Conservation (phyloP, 2,329 filamentous ascomycete genomes). For the Parastagonospora nodorum region DNA sequence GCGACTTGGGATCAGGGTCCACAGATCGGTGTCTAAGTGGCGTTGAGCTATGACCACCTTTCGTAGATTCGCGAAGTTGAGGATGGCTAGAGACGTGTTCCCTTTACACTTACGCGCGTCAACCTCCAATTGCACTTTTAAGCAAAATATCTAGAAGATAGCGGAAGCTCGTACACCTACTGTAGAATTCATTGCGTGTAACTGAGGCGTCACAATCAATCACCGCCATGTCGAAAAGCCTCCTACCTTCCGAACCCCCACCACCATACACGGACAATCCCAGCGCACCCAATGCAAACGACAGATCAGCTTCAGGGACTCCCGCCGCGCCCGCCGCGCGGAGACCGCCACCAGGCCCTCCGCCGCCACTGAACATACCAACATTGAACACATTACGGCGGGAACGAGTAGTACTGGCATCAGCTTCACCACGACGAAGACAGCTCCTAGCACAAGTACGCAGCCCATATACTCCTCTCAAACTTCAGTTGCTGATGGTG, state of each 20-base stretch:
- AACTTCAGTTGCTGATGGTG: background rate
- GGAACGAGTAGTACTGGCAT: slow-evolving; percentile 87
- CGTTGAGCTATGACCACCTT: no score
- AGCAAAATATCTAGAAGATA: no score
- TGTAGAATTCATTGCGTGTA: no score
- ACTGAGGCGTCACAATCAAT: background rate
- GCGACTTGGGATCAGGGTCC: no score
- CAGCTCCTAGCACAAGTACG: slow-evolving; percentile 74
- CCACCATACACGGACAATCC: slow-evolving; percentile 50
- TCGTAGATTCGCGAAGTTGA: no score
- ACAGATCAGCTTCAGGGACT: slow-evolving; percentile 20
- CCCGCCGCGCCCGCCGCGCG: slow-evolving; percentile 15
- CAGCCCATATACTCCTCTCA: background rate
- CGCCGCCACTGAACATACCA: slow-evolving; percentile 76
- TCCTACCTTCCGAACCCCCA: slow-evolving; percentile 47
- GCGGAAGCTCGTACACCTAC: no score
- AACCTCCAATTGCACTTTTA: background rate
- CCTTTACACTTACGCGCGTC: background rate
- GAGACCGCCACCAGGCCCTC: slow-evolving; percentile 45
- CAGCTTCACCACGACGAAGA: slow-evolving; percentile 81
- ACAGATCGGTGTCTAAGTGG: no score
- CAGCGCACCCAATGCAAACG: slow-evolving; percentile 22
- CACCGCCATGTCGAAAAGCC: slow-evolving; percentile 16
- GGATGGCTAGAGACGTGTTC: no score
- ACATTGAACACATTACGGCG: slow-evolving; percentile 76